phyloP scores from a whole-genome alignment of 345 rosid genomes.

The Aquilaria yunnanensis region DNA sequence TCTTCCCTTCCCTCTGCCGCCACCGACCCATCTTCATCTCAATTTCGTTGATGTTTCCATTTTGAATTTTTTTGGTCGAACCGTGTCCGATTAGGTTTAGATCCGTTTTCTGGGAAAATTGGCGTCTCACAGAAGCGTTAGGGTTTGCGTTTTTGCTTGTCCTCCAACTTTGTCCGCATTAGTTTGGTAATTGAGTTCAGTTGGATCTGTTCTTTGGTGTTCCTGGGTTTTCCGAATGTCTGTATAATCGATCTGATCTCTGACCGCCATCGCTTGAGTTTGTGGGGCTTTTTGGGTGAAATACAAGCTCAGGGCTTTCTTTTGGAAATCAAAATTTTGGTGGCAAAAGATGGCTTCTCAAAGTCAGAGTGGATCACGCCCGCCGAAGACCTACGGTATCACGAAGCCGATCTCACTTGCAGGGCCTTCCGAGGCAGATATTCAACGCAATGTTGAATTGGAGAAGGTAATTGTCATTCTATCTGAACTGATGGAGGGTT shows the following conservation, averaged over 20 bases:
- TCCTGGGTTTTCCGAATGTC: background rate
- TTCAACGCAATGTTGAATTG: conserved; percentile 51
- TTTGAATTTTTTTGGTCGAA: background rate
- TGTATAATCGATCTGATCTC: background rate
- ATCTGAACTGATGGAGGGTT: background rate
- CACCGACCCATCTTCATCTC: background rate
- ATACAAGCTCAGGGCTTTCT: background rate
- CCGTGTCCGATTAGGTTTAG: conserved; percentile 6
- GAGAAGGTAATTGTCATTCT: conserved; percentile 43
- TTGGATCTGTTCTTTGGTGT: background rate
- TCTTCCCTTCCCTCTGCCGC: background rate
- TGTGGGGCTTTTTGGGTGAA: background rate
- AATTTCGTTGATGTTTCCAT: background rate
- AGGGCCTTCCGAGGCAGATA: conserved; percentile 71
- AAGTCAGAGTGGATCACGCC: conserved; percentile 25
- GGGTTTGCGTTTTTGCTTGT: background rate
- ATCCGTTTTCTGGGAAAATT: background rate
- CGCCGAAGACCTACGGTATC: conserved; percentile 47
- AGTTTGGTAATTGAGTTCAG: background rate
- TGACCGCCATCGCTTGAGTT: conserved; percentile 1
- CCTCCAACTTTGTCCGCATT: background rate
- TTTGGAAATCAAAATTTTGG: background rate
- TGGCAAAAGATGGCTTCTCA: conserved; percentile 36
- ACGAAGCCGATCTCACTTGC: conserved; percentile 77
- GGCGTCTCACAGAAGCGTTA: background rate